Evolutionary conservation across 129 eudicot species (phyloP).

Genomic region (Helichrysum umbraculigerum): DNA sequence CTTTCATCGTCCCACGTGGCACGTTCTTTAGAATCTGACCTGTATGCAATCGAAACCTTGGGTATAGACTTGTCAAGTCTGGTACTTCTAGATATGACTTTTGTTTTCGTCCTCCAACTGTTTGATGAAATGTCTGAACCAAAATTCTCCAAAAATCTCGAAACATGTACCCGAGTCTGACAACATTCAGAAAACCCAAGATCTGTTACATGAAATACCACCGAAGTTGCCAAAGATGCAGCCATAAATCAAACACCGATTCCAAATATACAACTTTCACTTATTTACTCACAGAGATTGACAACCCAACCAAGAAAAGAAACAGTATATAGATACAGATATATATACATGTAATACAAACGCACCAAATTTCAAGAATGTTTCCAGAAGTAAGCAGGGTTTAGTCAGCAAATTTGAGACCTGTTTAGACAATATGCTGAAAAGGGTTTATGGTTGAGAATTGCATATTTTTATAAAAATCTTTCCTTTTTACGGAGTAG

Average conservation of each 20-base stretch:
- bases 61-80: conserved; percentile 11
- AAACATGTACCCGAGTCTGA: conserved; percentile 15
- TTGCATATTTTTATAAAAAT: neutral
- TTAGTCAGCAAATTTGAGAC: conserved; percentile 10
- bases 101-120: conserved; percentile 31
- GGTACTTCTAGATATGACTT: conserved; percentile 14
- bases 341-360: conserved; percentile 10
- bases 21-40: conserved; percentile 30
- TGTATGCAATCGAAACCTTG: conserved; percentile 36
- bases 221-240: conserved; percentile 31
- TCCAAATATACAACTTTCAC: conserved; percentile 16
- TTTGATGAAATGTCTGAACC: conserved; percentile 40
- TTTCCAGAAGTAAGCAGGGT: conserved; percentile 13
- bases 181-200: conserved; percentile 19
- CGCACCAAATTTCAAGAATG: neutral
- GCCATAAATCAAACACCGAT: conserved; percentile 30
- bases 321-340: conserved; percentile 11
- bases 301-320: conserved; percentile 15
- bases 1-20: conserved; percentile 32
- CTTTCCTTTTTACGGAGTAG: neutral
- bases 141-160: conserved; percentile 28
- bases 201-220: conserved; percentile 17
- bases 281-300: conserved; percentile 9
- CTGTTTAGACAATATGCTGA: conserved; percentile 12
- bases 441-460: neutral